Base-by-base conservation (phyloP, 257 asterid genomes). In the Penstemon eatonii region DNA sequence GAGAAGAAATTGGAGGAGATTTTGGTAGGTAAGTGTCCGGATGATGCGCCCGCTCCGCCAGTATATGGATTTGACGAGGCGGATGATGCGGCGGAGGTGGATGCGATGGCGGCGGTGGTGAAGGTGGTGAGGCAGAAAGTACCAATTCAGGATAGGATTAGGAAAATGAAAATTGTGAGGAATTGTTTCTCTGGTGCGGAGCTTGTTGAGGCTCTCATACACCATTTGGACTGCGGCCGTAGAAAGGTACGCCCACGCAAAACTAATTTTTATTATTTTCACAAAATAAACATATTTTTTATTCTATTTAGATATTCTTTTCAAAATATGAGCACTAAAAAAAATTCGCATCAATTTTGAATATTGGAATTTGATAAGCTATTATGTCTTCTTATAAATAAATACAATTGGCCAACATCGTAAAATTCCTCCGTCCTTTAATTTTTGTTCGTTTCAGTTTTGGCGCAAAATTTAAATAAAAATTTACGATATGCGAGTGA, bases 111-210 rank as follows among this genome's bases (percentile, higher is more conserved):
- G 73, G 82, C 67, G 72, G 70, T 87, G 6, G 96, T 79, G 51
- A 85, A 76, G 79, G 80, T 89, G n/a, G 81, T 86, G 66, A 73
- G 97, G 64, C 87, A 75, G 72, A 82, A 77, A 66, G 81, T 94
- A 25, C 97, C 99, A n/a, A 94, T 94, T 54, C 95, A 83, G 74
- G 96, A 94, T 60, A 82, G 97, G 8, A 62, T 94, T 41, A 83
- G 71, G 86, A 94, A 83, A 87, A 85, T 94, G 96, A 93, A 89
- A 73, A 79, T 90, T 33, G 91, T 91, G 36, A 84, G 79, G 82
- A 91, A 91, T 67, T 90, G 99, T 68, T 93, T 93, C 85, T 76
- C 85, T 52, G 99, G 96, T 1, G 81, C 82, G 0, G 96, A 90
- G 78, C 92, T 90, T 19, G 95, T 90, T 66, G 96, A 86, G 79